Conservation (phyloP, 306 rosid species). For the Comarum palustre region DNA sequence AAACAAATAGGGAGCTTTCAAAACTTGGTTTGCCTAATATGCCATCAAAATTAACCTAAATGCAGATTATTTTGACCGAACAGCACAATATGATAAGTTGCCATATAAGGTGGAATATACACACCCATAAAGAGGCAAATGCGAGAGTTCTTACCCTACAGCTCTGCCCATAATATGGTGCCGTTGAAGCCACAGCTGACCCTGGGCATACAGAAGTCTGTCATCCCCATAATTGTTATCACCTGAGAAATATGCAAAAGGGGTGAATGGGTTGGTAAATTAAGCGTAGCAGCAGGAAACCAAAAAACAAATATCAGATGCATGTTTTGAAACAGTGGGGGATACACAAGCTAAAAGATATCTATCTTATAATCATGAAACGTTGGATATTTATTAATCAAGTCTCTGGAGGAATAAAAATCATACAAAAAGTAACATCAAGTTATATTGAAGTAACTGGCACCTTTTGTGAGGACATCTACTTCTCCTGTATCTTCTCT, state of each 20-base stretch:
- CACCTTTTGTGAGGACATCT: slow-evolving; percentile 91
- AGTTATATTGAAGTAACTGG: slow-evolving; percentile 12
- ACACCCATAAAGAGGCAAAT: background rate
- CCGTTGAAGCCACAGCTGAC: slow-evolving; percentile 87
- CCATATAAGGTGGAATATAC: background rate
- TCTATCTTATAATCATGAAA: background rate
- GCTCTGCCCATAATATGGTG: slow-evolving; percentile 99
- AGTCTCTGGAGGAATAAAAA: slow-evolving; percentile 9
- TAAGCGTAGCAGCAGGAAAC: slow-evolving; percentile 10
- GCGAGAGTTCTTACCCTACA: slow-evolving; percentile 55
- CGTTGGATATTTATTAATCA: background rate
- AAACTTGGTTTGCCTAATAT: background rate
- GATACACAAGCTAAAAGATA: background rate
- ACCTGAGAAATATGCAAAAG: slow-evolving; percentile 42
- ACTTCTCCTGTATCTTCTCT: slow-evolving; percentile 71
- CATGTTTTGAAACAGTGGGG: background rate
- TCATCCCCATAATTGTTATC: slow-evolving; percentile 89
- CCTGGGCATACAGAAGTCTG: slow-evolving; percentile 83
- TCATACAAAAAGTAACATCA: background rate
- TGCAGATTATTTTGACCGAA: background rate
- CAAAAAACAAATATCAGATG: background rate
- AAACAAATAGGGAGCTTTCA: background rate
- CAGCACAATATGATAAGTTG: background rate
- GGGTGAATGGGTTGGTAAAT: background rate
- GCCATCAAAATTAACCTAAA: background rate